Base-by-base conservation (phyloP, 2,329 filamentous ascomycete genomes). In the Penicillium sp. region DNA sequence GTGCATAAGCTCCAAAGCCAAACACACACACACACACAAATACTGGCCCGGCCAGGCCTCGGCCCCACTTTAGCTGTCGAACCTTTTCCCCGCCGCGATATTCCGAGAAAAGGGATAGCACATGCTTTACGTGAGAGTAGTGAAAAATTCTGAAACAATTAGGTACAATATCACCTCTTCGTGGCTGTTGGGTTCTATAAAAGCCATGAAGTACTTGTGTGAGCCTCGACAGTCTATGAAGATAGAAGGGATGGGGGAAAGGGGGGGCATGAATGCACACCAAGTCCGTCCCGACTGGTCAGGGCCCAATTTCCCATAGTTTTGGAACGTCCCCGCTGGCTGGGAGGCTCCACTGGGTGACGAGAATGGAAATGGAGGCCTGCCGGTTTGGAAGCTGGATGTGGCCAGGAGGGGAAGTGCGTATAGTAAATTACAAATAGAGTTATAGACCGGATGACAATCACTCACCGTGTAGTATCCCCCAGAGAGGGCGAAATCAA, bases 1-100 rank as follows among this genome's bases (percentile, higher is more conserved):
- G 51, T 28, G 42, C 42, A 55, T 52, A 52, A 52, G 49, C 42
- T 26, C 37, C 45, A 57, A 57, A 40, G 16, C 26, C 25, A 57
- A 26, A 19, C 19, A 22, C 11, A 35, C 26, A 19, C 26, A 19
- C 11, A 35, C 26, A 30, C 22, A 25, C 45, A 3, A 8, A 19
- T 19, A 56, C 54, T 49, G 33, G 42, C 55, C 26, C 40, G 49
- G 40, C 53, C 59, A 51, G 42, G 28, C 48, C 42, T 30, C 58
- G n/a, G 48, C 46, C 56, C 55, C 55, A 58, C 55, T 51, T 61
- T 28, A 55, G 28, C 55, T 58, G 59, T 54, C 28, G 35, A 58
- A 60, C 33, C 26, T 38, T 40, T 40, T 48, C 42, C 42, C 45
- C 37, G 45, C 35, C 37, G 46, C 26, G 28, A 19, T 33, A 22